phyloP scores from a whole-genome alignment of 345 rosid genomes.

The Hibiscus mutabilis region DNA sequence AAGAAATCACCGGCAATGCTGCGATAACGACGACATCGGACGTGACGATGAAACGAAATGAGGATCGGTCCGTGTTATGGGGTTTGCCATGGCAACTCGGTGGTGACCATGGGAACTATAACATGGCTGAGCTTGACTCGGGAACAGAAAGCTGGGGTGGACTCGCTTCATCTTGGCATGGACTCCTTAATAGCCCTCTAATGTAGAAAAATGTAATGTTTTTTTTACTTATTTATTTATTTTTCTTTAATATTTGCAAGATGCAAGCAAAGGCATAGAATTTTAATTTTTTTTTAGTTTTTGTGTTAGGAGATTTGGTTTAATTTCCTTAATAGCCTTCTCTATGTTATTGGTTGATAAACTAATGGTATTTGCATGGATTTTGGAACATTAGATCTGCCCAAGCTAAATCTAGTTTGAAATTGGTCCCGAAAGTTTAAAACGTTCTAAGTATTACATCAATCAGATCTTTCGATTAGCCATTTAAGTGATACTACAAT shows the following conservation, averaged over 20 bases:
- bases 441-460: too few species aligned
- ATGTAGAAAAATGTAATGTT: conserved; percentile 23
- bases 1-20: background rate
- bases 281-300: too few species aligned
- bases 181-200: conserved; percentile 46
- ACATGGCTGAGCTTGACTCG: conserved; percentile 34
- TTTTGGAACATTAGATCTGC: background rate
- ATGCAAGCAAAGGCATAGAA: too few species aligned
- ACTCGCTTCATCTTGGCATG: conserved; percentile 44
- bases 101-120: conserved; percentile 27
- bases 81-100: conserved; percentile 68
- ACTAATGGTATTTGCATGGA: background rate
- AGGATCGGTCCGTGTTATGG: conserved; percentile 35
- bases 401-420: too few species aligned
- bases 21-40: conserved; percentile 20
- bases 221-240: too few species aligned
- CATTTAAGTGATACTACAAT: too few species aligned
- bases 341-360: background rate
- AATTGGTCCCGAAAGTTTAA: too few species aligned
- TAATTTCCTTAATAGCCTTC: too few species aligned
- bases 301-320: too few species aligned
- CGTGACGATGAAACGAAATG: conserved; percentile 29
- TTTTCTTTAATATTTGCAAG: too few species aligned
- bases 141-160: conserved; percentile 49
- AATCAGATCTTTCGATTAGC: too few species aligned